Evolutionary conservation across 768 basidiomycete genomes (phyloP), one percentile per base, ranked within the genome.

Genomic region (Phylloporus rhodoxanthus): DNA sequence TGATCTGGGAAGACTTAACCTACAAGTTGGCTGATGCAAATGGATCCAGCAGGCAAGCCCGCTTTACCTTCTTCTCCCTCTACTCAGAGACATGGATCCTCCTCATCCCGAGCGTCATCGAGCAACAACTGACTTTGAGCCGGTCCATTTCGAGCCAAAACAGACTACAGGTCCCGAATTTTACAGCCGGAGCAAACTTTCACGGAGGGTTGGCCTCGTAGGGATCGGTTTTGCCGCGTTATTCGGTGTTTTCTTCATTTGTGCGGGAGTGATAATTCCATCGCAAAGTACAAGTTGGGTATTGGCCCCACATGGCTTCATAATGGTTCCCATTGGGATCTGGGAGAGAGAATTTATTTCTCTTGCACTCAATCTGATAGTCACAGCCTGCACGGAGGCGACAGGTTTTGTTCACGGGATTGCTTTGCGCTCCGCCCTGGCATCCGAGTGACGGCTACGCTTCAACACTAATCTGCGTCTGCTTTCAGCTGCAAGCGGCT

Each of bases 341-440:
- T 15, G 32, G 32, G 11, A 3, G 32, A 33, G 15, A 5, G 33
- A 34, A 10, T 10, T 8, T 34, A 6, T 34, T 15, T 34, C 33
- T 17, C 33, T 34, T 34, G 10, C 5, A 10, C 15, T n/a, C n/a
- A 34, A 17, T n/a, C 33, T 34, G 7, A 8, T 33, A 5, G 15
- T 33, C 32, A 15, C 32, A 33, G 32, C 32, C 15, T 33, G 32
- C 4, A 33, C 32, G 4, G 32, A 33, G 8, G 32, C 33, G 10
- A 34, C 33, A 7, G 33, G 33, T 1, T 34, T 34, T 8, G 15
- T 8, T 34, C 15, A 34, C n/a, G 33, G 33, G 33, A 34, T 2
- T 37, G 55, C 65, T 0, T 32, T 67, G 52, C 62, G 66, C 17
- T 58, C 64, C 14, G 58, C 58, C 8, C 52, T 68, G 34, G 51